phyloP scores from a whole-genome alignment of 2,329 filamentous ascomycete species.

The Ophiostoma quercus region DNA sequence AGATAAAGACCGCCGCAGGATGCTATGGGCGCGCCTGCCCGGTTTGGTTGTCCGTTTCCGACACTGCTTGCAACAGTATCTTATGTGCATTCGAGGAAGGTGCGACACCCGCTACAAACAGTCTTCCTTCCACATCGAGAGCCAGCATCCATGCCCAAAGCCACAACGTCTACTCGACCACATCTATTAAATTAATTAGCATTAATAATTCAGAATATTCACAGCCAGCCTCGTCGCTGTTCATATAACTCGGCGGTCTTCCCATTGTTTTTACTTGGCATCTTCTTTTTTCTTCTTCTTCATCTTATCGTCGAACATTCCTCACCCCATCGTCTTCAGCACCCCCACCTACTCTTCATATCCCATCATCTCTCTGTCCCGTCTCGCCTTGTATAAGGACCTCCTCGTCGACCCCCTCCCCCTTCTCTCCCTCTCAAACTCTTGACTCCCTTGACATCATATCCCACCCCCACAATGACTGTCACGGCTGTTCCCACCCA shows the following conservation, averaged over 20 bases:
- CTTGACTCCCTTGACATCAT: background rate
- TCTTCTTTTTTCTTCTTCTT: background rate
- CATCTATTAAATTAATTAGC: background rate
- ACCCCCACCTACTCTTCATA: background rate
- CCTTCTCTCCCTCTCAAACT: background rate
- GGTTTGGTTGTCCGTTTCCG: background rate
- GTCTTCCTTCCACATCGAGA: slow-evolving; percentile 4
- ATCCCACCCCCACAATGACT: slow-evolving; percentile 6
- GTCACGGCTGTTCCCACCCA: slow-evolving; percentile 35
- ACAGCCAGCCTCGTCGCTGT: background rate
- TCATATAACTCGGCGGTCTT: background rate
- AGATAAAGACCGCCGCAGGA: slow-evolving; percentile 1
- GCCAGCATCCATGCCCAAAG: background rate
- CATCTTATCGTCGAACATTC: background rate
- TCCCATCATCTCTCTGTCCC: background rate
- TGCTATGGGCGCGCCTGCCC: background rate
- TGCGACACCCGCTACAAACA: background rate
- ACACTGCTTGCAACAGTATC: background rate
- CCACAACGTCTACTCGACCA: background rate
- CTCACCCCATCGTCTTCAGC: background rate
- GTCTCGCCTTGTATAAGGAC: background rate
- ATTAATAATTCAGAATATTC: background rate
- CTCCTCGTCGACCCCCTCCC: background rate
- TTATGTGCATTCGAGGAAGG: background rate
- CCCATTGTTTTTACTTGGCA: background rate